These are phyloP conservation scores for Penicillium paradoxum DNA, from an alignment of 495 filamentous ascomycete species.

Conservation along the genomic window DNA sequence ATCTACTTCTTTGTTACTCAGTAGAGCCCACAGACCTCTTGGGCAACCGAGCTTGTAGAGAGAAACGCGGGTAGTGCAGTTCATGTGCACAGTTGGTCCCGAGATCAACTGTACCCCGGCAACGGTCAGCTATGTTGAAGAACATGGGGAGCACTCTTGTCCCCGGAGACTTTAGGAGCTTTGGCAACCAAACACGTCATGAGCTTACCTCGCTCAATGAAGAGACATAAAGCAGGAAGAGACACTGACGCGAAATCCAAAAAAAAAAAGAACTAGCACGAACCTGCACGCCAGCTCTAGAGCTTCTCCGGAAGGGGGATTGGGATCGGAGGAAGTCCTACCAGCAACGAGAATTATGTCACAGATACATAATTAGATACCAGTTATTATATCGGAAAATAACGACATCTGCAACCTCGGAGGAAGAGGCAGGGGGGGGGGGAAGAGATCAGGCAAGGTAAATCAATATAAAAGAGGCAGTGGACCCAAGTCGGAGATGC, in stretches of 20 bases:
- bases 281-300: background rate
- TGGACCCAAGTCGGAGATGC: background rate
- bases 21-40: conserved; percentile 7
- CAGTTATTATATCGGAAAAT: conserved; percentile 2
- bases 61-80: background rate
- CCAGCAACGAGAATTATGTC: conserved; percentile 25
- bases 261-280: background rate
- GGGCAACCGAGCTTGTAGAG: conserved; percentile 1
- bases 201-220: background rate
- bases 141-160: background rate
- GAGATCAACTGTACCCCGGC: conserved; percentile 17
- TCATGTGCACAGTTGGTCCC: conserved; percentile 1
- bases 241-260: background rate
- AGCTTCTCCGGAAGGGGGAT: background rate
- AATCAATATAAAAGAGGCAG: conserved; percentile 16
- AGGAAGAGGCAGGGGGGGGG: background rate
- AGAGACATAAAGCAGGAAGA: background rate
- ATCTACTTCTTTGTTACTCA: conserved; percentile 7
- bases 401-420: conserved; percentile 1
- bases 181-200: background rate
- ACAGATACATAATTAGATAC: conserved; percentile 12
- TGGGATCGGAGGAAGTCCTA: conserved; percentile 8
- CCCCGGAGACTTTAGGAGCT: background rate
- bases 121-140: conserved; percentile 28
- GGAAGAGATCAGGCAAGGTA: background rate